Base-by-base conservation (phyloP, 1,284 basidiomycete genomes). In the Melanopsichium pennsylvanicum region DNA sequence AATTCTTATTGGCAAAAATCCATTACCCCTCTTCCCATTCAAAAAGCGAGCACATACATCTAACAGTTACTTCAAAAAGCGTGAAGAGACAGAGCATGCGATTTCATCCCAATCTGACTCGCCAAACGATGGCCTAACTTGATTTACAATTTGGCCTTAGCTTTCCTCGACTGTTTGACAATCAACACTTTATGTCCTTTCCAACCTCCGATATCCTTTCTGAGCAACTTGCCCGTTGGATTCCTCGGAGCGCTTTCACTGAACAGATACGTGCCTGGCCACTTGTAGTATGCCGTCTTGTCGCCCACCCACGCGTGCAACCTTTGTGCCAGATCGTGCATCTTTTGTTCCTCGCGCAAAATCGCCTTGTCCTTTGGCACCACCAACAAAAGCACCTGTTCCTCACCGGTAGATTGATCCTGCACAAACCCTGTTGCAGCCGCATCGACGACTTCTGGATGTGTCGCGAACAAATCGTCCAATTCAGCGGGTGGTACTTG, bases 401-500 rank as follows among this genome's bases (percentile, higher is more conserved):
- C 69, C 31, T 61, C 55, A 5, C 55, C 69, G 4, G 61, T 66
- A 18, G 47, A 44, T 4, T 38, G 23, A 31, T 68, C 61, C 22
- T 63, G 18, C 9, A 60, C 32, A 11, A 61, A 41, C 5, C 69
- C 61, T 2, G 59, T 62, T 4, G 60, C 56, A 12, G 67, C 71
- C 0, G 61, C 71, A 42, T 73, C 71, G 15, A 61, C 47, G 16
- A 72, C 21, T 18, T 56, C 51, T 5, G 64, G 50, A 41, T 68
- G 72, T 6, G 68, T 60, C 0, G 52, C 60, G 18, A 70, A 64
- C 11, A 71, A 40, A 33, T 58, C 62, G 48, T 76, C 74, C 4
- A 76, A 60, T 41, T 76, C 74, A 29, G 52, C 61, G 11, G 74
- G 74, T 2, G 69, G 52, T 2, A 74, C 72, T 43, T 76, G 74